Evolutionary conservation across 768 basidiomycete genomes (phyloP).

Genomic region (Mycena filopes): DNA sequence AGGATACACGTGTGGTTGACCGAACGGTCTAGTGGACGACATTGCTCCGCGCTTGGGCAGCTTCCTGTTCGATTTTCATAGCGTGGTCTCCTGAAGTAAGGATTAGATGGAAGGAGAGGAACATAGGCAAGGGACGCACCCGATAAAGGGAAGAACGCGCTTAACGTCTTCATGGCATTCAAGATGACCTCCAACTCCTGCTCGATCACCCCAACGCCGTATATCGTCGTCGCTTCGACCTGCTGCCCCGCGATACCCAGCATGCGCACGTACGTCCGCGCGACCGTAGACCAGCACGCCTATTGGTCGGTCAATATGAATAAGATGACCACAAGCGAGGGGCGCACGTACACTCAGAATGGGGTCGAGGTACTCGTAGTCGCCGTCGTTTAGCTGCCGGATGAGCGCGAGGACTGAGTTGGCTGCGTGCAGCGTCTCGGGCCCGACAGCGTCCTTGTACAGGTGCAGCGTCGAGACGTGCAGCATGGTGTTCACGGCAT

Average conservation of each 20-base stretch:
- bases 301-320: constrained; percentile 26
- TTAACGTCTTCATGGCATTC: constrained; percentile 47
- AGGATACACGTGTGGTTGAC: neutral
- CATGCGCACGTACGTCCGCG: constrained; percentile 51
- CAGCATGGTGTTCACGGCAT: constrained; percentile 60
- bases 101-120: neutral
- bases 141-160: constrained; percentile 49
- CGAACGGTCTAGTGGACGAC: neutral
- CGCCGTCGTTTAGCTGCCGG: constrained; percentile 56
- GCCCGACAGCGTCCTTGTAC: constrained; percentile 52
- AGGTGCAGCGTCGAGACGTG: constrained; percentile 64
- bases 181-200: constrained; percentile 47
- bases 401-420: constrained; percentile 57
- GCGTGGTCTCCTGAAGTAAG: constrained; percentile 38
- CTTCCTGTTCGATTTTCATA: constrained; percentile 39
- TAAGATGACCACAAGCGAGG: neutral
- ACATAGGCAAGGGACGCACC: constrained; percentile 36
- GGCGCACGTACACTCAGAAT: constrained; percentile 58
- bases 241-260: constrained; percentile 37
- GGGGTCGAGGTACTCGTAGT: constrained; percentile 66
- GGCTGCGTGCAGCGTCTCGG: constrained; percentile 55
- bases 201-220: constrained; percentile 37
- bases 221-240: constrained; percentile 30
- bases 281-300: constrained; percentile 53
- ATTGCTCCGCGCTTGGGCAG: constrained; percentile 23